Evolutionary conservation across 352 stramenopile genomes (phyloP), one percentile per base, ranked within the genome.

Genomic region (Pythium rishiriense): DNA sequence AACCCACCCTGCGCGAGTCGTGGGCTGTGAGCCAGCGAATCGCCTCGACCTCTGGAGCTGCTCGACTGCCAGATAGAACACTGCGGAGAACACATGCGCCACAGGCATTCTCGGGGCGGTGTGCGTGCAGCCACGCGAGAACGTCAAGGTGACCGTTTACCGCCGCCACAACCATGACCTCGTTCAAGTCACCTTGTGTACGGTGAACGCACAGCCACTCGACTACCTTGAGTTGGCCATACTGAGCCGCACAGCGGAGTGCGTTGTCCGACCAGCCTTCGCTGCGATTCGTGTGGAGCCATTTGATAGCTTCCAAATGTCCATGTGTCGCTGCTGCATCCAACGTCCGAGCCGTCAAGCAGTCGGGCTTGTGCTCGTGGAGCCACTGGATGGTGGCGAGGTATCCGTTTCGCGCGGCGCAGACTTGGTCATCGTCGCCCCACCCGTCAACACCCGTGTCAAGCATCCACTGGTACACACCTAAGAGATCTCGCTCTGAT

Each of bases 301-400:
- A 65, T 26, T 46, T 17, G 33, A 58, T 1, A 5, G 58, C 11
- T 11, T 58, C 19, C 4, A 58, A 39, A 25, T 51, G 49, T n/a
- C 47, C 58, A 3, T 35, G 5, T 21, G 19, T 9, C 9, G 57
- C 57, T 7, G 45, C 45, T 19, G 21, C 14, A 10, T 45, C 55
- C 19, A 54, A 33, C 26, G 22, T 47, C 0, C 8, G 10, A 5
- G 21, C 14, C 29, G 28, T 35, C 4, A 47, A 35, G 19, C 35
- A 26, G 59, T 83, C 58, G 41, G 79, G 68, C 47, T 73, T 73
- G 28, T 73, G 52, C 22, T 76, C 63, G 46, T 75, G 81, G 10
- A 58, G 26, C 45, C 43, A 58, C 11, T 58, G 37, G 14, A 65
- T 4, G 5, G 41, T 17, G 12, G 21, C 17, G 17, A 58, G 48